Conservation (phyloP, 2,329 filamentous ascomycete species). For the Beauveria australis region DNA sequence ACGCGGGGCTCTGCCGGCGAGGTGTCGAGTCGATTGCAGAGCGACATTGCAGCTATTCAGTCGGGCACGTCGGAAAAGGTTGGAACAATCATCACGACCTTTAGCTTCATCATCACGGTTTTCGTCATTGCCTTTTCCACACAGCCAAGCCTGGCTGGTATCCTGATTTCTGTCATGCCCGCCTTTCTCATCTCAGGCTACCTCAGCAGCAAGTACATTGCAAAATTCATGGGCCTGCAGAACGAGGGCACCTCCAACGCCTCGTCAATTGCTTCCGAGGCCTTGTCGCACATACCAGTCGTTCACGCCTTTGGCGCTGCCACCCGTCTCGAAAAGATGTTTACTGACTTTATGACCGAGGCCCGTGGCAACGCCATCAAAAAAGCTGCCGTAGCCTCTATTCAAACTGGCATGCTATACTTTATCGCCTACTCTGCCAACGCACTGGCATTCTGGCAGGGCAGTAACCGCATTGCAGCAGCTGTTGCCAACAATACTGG, state of each 20-base stretch:
- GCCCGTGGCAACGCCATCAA: constrained; percentile 42
- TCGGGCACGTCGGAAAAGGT: constrained; percentile 56
- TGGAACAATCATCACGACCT: constrained; percentile 46
- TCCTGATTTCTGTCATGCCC: constrained; percentile 47
- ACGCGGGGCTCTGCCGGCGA: constrained; percentile 46
- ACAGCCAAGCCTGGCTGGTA: constrained; percentile 45
- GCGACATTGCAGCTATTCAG: constrained; percentile 51
- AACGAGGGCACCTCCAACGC: constrained; percentile 40
- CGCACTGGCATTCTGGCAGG: constrained; percentile 58
- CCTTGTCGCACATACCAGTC: constrained; percentile 41
- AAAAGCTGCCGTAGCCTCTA: constrained; percentile 45
- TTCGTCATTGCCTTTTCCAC: constrained; percentile 55
- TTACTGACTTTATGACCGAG: constrained; percentile 33
- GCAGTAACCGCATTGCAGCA: constrained; percentile 32
- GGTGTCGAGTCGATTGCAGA: constrained; percentile 46
- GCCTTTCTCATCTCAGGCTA: constrained; percentile 46
- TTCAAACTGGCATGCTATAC: constrained; percentile 52
- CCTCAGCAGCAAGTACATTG: constrained; percentile 41
- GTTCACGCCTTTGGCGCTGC: constrained; percentile 49
- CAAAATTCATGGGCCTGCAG: constrained; percentile 34
- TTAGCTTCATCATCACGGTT: constrained; percentile 52
- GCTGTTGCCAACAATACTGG: constrained; percentile 20
- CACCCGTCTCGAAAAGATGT: constrained; percentile 39
- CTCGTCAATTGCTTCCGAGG: constrained; percentile 46
- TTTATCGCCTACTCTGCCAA: constrained; percentile 58